Conservation (phyloP, 495 filamentous ascomycete species). For the Penicillium coffeae region DNA sequence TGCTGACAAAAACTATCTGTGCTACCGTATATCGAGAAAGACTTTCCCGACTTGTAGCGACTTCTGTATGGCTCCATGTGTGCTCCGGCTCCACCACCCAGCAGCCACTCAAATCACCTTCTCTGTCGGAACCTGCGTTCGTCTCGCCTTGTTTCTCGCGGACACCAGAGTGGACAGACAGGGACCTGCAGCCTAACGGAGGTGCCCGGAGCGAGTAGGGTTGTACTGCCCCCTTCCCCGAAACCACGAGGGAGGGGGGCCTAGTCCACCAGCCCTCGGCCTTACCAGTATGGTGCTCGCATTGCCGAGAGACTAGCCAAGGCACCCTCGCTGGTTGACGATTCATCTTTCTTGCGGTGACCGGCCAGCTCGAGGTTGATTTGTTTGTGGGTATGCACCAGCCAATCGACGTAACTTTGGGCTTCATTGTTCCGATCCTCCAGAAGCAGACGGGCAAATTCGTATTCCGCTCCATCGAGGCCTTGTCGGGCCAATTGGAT, state of each 20-base stretch:
- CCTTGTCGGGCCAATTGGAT: constrained; percentile 92
- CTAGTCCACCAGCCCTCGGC: neutral
- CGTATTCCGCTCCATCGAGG: constrained; percentile 90
- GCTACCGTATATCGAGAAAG: neutral
- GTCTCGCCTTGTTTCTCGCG: neutral
- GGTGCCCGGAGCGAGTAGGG: constrained; percentile 1
- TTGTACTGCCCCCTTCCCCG: constrained; percentile 2
- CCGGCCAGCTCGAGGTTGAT: constrained; percentile 85
- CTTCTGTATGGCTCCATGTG: neutral
- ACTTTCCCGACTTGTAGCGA: neutral
- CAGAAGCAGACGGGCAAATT: constrained; percentile 85
- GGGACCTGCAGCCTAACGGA: constrained; percentile 9
- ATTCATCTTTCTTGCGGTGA: constrained; percentile 71
- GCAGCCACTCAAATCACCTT: constrained; percentile 21
- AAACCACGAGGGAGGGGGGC: neutral
- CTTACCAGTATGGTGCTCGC: constrained; percentile 66
- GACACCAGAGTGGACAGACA: neutral
- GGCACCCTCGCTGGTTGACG: constrained; percentile 42
- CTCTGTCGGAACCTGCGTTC: constrained; percentile 4
- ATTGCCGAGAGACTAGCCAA: constrained; percentile 63
- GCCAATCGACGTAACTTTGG: constrained; percentile 96
- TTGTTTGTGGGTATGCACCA: constrained; percentile 90
- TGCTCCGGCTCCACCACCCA: constrained; percentile 8
- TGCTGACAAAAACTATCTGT: neutral
- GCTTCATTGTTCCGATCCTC: constrained; percentile 98